Base-by-base conservation (phyloP, 2,329 filamentous ascomycete genomes). In the Trichoderma oligosporum region DNA sequence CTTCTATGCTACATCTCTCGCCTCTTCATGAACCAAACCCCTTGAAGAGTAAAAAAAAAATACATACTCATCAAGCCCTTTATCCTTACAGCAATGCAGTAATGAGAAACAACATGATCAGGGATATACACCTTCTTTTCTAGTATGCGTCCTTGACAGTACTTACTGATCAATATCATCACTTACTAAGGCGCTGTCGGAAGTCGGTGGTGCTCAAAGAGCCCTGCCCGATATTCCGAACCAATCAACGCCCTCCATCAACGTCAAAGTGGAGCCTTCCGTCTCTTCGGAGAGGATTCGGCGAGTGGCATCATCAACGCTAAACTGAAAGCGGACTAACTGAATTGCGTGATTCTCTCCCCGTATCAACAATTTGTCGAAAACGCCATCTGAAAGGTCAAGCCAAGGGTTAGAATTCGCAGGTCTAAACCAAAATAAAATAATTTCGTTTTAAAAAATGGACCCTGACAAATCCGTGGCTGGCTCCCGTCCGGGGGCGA, bases 301-400 rank as follows among this genome's bases (percentile, higher is more conserved):
- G 46, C 46, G 41, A 60, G 62, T 66, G 65, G 65, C 65, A 66
- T 61, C 65, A 66, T 66, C 31, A 54, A 14, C 63, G 63, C 68
- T 68, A 71, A 63, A 60, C 71, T 68, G 20, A 58, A 66, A 63
- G 52, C 39, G 65, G 70, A 44, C 60, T 68, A 68, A 66, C 41
- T 46, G 61, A 69, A 74, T 74, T 74, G 72, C 72, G 72, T 74
- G 72, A 74, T 74, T 73, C 65, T 63, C 52, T 67, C 62, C 59
- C 66, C 62, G 57, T 66, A 71, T 73, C 70, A 67, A 70, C 69
- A 71, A 72, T 70, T 71, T 64, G 42, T 14, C n/a, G 24, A n/a
- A 20, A 33, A 27, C 44, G 41, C 48, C 18, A 31, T 31, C 36
- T 29, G 27, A 56, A 61, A 57, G 47, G 48, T 53, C 36, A 25